phyloP scores from a whole-genome alignment of 2,329 filamentous ascomycete species.

The Thermoascus crustaceus region DNA sequence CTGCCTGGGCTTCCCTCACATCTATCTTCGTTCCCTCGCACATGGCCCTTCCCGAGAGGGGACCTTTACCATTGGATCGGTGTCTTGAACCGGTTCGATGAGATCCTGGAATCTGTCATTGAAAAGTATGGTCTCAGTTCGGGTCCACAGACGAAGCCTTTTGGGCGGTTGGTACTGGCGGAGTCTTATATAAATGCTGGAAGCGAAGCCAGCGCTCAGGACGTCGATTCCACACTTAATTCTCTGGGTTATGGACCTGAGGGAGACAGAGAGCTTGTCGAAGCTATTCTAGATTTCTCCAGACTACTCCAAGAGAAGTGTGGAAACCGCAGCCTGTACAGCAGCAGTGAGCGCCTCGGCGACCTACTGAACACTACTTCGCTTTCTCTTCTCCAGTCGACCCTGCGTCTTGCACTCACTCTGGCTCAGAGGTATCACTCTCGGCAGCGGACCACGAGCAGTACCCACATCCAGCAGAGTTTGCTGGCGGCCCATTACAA shows the following conservation, averaged over 20 bases:
- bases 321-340: slow-evolving; percentile 92
- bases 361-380: slow-evolving; percentile 83
- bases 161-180: slow-evolving; percentile 41
- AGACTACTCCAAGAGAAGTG: slow-evolving; percentile 85
- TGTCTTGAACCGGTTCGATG: slow-evolving; percentile 86
- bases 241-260: slow-evolving; percentile 60
- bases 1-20: slow-evolving; percentile 69
- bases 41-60: slow-evolving; percentile 92
- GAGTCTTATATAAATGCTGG: slow-evolving; percentile 51
- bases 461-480: slow-evolving; percentile 60
- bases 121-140: slow-evolving; percentile 69
- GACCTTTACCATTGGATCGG: slow-evolving; percentile 98
- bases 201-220: slow-evolving; percentile 46
- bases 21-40: slow-evolving; percentile 70
- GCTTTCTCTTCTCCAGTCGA: slow-evolving; percentile 65
- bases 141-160: slow-evolving; percentile 72
- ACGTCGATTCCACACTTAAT: slow-evolving; percentile 46
- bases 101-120: slow-evolving; percentile 73
- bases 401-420: slow-evolving; percentile 73
- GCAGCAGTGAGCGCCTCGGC: slow-evolving; percentile 82
- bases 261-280: slow-evolving; percentile 72
- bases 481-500: slow-evolving; percentile 77
- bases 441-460: slow-evolving; percentile 61
- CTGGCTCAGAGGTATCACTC: slow-evolving; percentile 90
- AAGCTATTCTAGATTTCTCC: slow-evolving; percentile 76